A percentile compares a stretch with the other conserved stretches of the same genome.
phyloP scores from a whole-genome alignment of 2,329 filamentous ascomycete species.

The Sphaerulina musiva region DNA sequence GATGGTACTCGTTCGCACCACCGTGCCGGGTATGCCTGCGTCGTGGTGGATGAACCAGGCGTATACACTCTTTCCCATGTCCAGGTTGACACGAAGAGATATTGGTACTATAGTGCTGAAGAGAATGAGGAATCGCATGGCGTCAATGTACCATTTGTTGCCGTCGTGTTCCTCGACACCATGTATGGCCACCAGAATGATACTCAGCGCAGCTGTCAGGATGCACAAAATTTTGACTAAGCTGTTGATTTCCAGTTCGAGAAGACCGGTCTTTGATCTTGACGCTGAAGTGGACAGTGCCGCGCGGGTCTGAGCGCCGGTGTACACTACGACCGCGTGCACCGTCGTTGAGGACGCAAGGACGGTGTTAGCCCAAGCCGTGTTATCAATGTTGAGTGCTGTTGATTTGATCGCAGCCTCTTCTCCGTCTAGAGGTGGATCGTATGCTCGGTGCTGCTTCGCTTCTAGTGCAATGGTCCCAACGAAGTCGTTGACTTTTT shows the following conservation, averaged over 20 bases:
- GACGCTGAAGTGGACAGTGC: constrained; percentile 88
- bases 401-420: constrained; percentile 43
- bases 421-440: constrained; percentile 32
- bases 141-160: constrained; percentile 81
- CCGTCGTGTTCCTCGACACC: constrained; percentile 63
- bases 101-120: constrained; percentile 99
- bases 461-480: constrained; percentile 76
- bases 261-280: constrained; percentile 83
- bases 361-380: constrained; percentile 96
- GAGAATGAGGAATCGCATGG: constrained; percentile 94
- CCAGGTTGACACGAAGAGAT: constrained; percentile 89
- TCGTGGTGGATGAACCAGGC: constrained; percentile 93
- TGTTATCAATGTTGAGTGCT: constrained; percentile 88
- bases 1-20: constrained; percentile 94
- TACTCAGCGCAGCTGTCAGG: constrained; percentile 76
- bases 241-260: constrained; percentile 96
- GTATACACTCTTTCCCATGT: constrained; percentile 95
- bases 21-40: constrained; percentile 78
- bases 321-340: constrained; percentile 86
- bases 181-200: constrained; percentile 81
- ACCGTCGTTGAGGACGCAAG: constrained; percentile 88
- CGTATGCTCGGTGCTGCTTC: constrained; percentile 45
- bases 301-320: constrained; percentile 86
- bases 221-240: constrained; percentile 92
- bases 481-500: constrained; percentile 87